phyloP scores from a whole-genome alignment of 345 rosid genomes.

The Acer saccharum region DNA sequence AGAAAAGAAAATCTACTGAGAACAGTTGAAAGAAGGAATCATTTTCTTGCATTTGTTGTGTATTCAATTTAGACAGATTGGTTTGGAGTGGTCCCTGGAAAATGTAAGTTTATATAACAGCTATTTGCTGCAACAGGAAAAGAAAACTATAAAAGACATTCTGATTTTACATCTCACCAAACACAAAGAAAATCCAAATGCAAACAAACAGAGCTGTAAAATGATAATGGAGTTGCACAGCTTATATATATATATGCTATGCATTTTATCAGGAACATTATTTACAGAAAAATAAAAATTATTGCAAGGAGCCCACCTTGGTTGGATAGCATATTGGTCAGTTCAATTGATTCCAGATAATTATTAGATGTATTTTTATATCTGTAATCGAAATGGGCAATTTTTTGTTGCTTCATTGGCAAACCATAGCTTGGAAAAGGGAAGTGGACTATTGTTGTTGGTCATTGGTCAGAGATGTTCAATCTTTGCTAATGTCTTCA shows the following conservation, averaged over 20 bases:
- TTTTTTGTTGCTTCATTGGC: background rate
- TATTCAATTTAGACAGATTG: background rate
- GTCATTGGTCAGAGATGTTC: too few species aligned
- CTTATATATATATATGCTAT: background rate
- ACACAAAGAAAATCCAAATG: slow-evolving; percentile 9
- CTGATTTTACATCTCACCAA: slow-evolving; percentile 3
- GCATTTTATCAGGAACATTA: background rate
- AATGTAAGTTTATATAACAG: background rate
- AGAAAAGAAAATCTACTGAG: background rate
- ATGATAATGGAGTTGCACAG: background rate
- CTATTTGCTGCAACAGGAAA: background rate
- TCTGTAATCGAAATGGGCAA: background rate
- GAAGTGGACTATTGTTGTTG: too few species aligned
- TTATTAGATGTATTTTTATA: background rate
- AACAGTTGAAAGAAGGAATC: background rate
- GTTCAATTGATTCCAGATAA: background rate
- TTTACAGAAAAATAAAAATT: background rate
- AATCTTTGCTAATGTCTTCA: too few species aligned
- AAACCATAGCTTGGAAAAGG: background rate
- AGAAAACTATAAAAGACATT: background rate
- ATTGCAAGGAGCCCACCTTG: background rate
- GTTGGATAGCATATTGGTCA: background rate
- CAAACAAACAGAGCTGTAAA: background rate
- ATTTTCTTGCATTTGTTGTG: slow-evolving; percentile 1
- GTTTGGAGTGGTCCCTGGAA: slow-evolving; percentile 16